phyloP scores from a whole-genome alignment of 2,329 filamentous ascomycete genomes.

The Neospermospora avenae region DNA sequence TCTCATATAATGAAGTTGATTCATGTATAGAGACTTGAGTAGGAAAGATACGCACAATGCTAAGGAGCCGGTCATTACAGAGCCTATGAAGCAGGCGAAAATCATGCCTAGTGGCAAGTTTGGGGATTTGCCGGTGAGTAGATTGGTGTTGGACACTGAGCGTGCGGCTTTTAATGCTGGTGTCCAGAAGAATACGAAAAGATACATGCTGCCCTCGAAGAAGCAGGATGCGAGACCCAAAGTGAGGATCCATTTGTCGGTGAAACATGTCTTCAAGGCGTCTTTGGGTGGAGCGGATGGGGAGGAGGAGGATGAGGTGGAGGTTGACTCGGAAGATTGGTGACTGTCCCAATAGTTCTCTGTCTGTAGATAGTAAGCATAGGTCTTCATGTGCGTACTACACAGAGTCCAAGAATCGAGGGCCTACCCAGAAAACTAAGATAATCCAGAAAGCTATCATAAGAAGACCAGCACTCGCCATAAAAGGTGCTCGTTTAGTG shows the following conservation, averaged over 20 bases:
- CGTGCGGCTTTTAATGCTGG: constrained; percentile 48
- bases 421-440: constrained; percentile 45
- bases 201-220: constrained; percentile 60
- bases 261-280: constrained; percentile 26
- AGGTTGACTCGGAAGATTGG: constrained; percentile 10
- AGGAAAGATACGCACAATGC: too few species aligned
- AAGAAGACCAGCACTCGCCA: constrained; percentile 43
- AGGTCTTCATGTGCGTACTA: too few species aligned
- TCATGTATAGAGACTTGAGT: too few species aligned
- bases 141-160: background rate
- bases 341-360: constrained; percentile 47
- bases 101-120: constrained; percentile 47
- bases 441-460: constrained; percentile 45
- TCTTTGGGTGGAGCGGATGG: constrained; percentile 18
- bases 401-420: background rate
- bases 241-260: constrained; percentile 47
- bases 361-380: too few species aligned
- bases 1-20: too few species aligned
- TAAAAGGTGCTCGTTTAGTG: constrained; percentile 51
- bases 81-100: constrained; percentile 56
- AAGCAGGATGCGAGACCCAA: constrained; percentile 52
- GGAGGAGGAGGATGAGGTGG: too few species aligned
- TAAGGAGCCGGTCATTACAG: constrained; percentile 57
- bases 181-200: constrained; percentile 63
- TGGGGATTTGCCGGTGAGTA: constrained; percentile 34